Conservation (phyloP, 2,329 filamentous ascomycete genomes). For the Aspergillus versicolor region DNA sequence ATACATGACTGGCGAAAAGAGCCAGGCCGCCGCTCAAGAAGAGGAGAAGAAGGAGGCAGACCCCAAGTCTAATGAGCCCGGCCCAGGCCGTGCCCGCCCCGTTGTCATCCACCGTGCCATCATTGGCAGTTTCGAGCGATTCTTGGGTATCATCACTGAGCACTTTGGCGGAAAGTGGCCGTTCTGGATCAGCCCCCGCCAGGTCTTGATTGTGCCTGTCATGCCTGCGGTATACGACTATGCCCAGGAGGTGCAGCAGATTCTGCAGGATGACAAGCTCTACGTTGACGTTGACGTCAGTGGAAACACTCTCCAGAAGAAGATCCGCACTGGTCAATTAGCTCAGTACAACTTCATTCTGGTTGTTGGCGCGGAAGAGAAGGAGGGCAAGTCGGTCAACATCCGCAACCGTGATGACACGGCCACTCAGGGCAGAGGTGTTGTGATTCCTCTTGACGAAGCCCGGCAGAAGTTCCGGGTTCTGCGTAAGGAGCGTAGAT, state of each 20-base stretch:
- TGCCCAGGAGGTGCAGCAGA: conserved; percentile 46
- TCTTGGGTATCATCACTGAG: conserved; percentile 52
- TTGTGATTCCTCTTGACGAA: conserved; percentile 61
- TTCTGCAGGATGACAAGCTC: conserved; percentile 46
- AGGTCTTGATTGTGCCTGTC: conserved; percentile 51
- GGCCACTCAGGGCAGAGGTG: conserved; percentile 60
- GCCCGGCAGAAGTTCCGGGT: conserved; percentile 54
- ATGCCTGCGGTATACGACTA: conserved; percentile 52
- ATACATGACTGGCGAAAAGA: conserved; percentile 71
- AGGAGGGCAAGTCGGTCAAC: conserved; percentile 59
- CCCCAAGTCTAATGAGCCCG: conserved; percentile 35
- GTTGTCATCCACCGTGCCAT: conserved; percentile 55
- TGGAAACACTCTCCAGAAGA: conserved; percentile 53
- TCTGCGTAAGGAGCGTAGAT: conserved; percentile 46
- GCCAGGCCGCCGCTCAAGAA: conserved; percentile 36
- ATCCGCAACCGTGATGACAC: conserved; percentile 65
- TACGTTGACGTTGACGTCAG: conserved; percentile 50
- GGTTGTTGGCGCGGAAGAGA: conserved; percentile 64
- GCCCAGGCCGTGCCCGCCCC: conserved; percentile 47
- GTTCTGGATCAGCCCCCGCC: conserved; percentile 53
- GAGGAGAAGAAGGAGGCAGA: conserved; percentile 40
- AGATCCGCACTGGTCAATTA: conserved; percentile 51
- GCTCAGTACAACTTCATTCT: conserved; percentile 54
- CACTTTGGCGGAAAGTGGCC: conserved; percentile 55
- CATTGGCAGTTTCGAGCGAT: conserved; percentile 52